phyloP scores from a whole-genome alignment of 768 basidiomycete genomes.

The Favolaschia claudopus region DNA sequence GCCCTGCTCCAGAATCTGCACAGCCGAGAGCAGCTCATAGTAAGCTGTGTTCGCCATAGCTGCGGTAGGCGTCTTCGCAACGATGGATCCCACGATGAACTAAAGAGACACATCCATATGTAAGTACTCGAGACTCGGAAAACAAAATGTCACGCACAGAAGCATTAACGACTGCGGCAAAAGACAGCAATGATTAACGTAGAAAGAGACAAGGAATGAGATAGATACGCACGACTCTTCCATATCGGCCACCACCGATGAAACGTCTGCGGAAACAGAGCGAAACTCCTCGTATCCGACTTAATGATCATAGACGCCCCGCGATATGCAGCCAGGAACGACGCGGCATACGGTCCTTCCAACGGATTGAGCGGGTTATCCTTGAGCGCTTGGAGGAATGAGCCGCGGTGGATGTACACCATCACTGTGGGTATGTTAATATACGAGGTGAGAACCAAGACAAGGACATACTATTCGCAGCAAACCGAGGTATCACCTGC shows the following conservation, averaged over 20 bases:
- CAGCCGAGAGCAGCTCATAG: slow-evolving; percentile 50
- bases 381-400: slow-evolving; percentile 53
- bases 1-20: slow-evolving; percentile 51
- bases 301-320: slow-evolving; percentile 55
- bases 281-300: slow-evolving; percentile 25
- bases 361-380: slow-evolving; percentile 53
- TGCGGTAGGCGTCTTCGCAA: slow-evolving; percentile 46
- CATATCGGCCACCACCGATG: slow-evolving; percentile 46
- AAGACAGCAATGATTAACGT: neutral
- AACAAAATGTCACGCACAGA: neutral
- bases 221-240: slow-evolving; percentile 33
- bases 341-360: slow-evolving; percentile 53
- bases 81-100: slow-evolving; percentile 53
- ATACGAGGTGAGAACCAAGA: neutral
- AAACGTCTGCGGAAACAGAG: slow-evolving; percentile 26
- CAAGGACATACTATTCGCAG: neutral
- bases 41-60: slow-evolving; percentile 52
- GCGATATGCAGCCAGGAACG: slow-evolving; percentile 56
- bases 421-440: slow-evolving; percentile 42
- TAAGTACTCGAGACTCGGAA: neutral
- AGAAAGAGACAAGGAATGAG: neutral
- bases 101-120: slow-evolving; percentile 3
- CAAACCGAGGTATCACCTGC: neutral
- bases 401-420: slow-evolving; percentile 53
- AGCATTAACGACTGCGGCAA: slow-evolving; percentile 18